Conservation (phyloP, 257 asterid genomes). For the Eustoma russellianum region DNA sequence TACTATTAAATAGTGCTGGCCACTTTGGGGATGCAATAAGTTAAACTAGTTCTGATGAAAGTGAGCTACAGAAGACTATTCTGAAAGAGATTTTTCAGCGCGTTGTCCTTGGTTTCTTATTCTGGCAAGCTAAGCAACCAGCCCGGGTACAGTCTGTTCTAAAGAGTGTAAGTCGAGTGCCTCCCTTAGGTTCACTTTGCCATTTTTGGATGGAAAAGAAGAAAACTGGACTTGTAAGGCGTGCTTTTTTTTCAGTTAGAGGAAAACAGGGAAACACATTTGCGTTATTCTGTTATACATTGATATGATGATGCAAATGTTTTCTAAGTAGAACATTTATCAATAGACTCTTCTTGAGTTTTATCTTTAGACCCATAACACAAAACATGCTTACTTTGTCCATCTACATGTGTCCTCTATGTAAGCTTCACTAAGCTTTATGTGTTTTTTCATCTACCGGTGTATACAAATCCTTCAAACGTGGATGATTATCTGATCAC, state of each 20-base stretch:
- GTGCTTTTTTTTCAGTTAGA: too few relatives aligned
- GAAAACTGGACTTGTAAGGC: too few relatives aligned
- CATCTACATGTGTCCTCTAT: neutral
- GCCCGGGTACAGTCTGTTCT: conserved; percentile 75
- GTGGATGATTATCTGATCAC: conserved; percentile 76
- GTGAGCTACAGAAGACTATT: conserved; percentile 37
- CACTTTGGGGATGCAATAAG: conserved; percentile 61
- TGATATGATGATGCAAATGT: too few relatives aligned
- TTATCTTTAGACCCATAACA: too few relatives aligned
- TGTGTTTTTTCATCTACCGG: conserved; percentile 29
- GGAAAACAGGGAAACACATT: too few relatives aligned
- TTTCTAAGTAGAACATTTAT: too few relatives aligned
- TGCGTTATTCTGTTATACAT: too few relatives aligned
- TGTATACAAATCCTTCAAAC: conserved; percentile 62
- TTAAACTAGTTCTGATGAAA: conserved; percentile 40
- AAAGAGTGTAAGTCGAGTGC: conserved; percentile 54
- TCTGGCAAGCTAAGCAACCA: conserved; percentile 98
- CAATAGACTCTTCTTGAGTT: too few relatives aligned
- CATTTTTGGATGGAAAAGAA: neutral
- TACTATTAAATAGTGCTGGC: conserved; percentile 75
- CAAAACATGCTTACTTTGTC: too few relatives aligned
- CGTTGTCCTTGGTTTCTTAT: conserved; percentile 57
- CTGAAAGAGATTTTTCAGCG: conserved; percentile 76
- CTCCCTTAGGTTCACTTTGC: neutral
- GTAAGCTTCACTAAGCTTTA: conserved; percentile 1